Evolutionary conservation across 164 flowering plant species (phyloP).

Genomic region (Nymphaea thermarum): DNA sequence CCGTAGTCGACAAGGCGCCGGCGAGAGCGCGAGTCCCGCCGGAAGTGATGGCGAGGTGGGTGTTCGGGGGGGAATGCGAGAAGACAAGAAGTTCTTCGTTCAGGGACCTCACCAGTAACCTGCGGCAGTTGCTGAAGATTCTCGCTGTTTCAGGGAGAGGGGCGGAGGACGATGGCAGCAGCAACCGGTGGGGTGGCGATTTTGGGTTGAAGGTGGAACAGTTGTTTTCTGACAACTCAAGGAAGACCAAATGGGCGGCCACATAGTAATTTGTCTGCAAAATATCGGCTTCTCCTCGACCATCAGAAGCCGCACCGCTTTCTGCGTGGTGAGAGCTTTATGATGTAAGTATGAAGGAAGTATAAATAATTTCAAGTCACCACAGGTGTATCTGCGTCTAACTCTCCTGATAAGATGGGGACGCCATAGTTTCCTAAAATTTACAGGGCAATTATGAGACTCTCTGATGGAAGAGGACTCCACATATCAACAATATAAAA

Average conservation of each 20-base stretch:
- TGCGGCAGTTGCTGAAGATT: not conserved
- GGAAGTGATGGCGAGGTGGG: not conserved
- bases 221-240: not conserved
- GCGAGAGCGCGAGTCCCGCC: not conserved
- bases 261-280: too few species aligned
- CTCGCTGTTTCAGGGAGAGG: not conserved
- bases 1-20: not conserved
- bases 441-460: too few species aligned
- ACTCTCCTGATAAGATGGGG: too few species aligned
- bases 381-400: too few species aligned
- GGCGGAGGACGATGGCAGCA: not conserved
- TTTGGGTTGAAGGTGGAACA: not conserved
- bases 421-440: too few species aligned
- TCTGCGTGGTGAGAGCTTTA: too few species aligned
- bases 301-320: too few species aligned
- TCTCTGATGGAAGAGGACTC: too few species aligned
- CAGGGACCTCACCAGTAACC: not conserved
- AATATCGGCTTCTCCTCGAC: too few species aligned
- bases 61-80: not conserved
- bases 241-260: not conserved
- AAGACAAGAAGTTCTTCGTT: not conserved
- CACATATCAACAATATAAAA: too few species aligned
- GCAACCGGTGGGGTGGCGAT: not conserved
- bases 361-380: too few species aligned
- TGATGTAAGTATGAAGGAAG: too few species aligned